Conservation (phyloP, 306 rosid genomes). For the Benincasa hispida region DNA sequence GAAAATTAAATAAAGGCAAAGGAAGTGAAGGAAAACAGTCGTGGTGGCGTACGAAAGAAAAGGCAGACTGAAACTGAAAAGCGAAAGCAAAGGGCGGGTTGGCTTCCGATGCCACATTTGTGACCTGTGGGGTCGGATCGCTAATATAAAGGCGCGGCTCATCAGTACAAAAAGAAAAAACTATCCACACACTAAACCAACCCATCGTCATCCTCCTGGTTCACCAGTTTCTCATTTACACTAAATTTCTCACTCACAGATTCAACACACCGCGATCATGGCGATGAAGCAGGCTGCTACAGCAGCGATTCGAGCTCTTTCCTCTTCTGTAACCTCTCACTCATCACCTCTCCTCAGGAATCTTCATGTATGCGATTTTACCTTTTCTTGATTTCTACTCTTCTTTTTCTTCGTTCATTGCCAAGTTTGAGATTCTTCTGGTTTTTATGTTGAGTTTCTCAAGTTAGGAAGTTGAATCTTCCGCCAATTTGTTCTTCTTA, state of each 20-base stretch:
- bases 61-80: not conserved
- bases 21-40: not conserved
- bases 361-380: slow-evolving; percentile 35
- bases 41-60: not conserved
- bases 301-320: slow-evolving; percentile 33
- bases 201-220: not conserved
- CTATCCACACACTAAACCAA: not conserved
- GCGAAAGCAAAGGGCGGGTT: not conserved
- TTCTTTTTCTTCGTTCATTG: not conserved
- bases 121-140: no score
- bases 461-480: not conserved
- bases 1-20: no score
- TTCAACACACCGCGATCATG: slow-evolving; percentile 10
- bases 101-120: not conserved
- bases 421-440: not conserved
- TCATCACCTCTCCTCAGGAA: slow-evolving; percentile 20
- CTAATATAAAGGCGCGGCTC: no score
- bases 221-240: not conserved
- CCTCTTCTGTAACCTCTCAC: slow-evolving; percentile 13
- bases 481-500: not conserved
- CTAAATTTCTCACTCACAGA: not conserved
- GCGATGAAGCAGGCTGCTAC: slow-evolving; percentile 43
- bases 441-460: not conserved
- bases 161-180: no score
- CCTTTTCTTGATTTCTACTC: not conserved